phyloP scores from a whole-genome alignment of 306 rosid species.

The Sphenostylis stenocarpa region DNA sequence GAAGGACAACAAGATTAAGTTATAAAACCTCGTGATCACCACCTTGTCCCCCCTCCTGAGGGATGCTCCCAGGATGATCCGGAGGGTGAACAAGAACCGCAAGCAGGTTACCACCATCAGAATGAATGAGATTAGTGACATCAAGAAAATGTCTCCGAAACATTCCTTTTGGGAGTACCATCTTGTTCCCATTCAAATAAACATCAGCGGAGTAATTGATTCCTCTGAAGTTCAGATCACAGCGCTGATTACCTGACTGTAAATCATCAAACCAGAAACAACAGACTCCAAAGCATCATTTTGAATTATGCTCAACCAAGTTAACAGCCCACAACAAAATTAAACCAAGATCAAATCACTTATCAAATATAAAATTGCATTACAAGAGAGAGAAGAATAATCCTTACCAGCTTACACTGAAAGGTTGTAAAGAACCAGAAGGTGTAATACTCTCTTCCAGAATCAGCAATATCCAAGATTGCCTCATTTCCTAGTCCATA shows the following conservation, averaged over 20 bases:
- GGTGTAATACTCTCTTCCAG: slow-evolving; percentile 86
- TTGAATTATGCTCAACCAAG: not conserved
- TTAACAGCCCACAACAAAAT: not conserved
- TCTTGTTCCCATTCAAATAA: slow-evolving; percentile 80
- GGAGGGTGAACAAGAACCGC: slow-evolving; percentile 96
- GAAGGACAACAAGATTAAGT: slow-evolving; percentile 7
- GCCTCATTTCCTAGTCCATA: slow-evolving; percentile 74
- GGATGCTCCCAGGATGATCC: slow-evolving; percentile 93
- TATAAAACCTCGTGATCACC: slow-evolving; percentile 89
- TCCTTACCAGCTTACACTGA: slow-evolving; percentile 63
- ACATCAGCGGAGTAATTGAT: slow-evolving; percentile 86
- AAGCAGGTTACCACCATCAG: slow-evolving; percentile 70
- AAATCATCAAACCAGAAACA: slow-evolving; percentile 31
- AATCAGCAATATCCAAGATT: slow-evolving; percentile 83
- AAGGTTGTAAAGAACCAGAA: slow-evolving; percentile 91
- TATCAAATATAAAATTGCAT: not conserved
- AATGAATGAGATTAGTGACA: slow-evolving; percentile 72
- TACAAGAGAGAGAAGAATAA: not conserved
- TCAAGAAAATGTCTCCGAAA: slow-evolving; percentile 87
- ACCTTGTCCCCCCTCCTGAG: slow-evolving; percentile 86
- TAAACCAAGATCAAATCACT: not conserved
- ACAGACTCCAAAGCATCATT: not conserved
- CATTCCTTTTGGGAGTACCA: slow-evolving; percentile 83
- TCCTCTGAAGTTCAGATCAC: slow-evolving; percentile 91
- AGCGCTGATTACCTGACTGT: slow-evolving; percentile 67